Conservation (phyloP, 1,139 yeast genomes). For the Pichia sp. region DNA sequence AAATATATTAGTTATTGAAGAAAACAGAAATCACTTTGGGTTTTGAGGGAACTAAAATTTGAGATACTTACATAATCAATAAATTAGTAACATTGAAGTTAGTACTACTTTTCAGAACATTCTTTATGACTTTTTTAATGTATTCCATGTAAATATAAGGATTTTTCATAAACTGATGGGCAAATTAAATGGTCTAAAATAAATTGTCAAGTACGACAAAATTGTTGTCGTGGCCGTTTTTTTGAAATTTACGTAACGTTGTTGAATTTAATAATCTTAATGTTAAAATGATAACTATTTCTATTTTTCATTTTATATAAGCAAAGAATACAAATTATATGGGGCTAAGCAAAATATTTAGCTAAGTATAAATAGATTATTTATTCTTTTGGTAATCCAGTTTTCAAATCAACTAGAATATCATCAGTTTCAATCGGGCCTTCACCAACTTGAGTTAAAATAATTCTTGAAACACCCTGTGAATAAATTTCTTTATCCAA, state of each 20-base stretch:
- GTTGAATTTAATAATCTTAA: neutral
- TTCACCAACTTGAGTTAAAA: constrained; percentile 77
- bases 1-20: no score
- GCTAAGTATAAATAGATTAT: neutral
- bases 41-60: no score
- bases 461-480: constrained; percentile 72
- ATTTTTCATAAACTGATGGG: no score
- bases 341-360: neutral
- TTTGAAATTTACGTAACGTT: neutral
- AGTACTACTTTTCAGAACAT: no score
- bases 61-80: no score
- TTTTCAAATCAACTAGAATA: constrained; percentile 44
- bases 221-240: neutral
- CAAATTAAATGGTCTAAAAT: no score
- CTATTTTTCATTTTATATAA: neutral
- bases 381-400: constrained; percentile 37
- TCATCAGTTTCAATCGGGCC: constrained; percentile 66
- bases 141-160: no score
- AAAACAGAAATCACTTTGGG: no score
- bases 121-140: no score
- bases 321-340: neutral
- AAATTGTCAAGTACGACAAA: neutral
- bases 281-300: neutral
- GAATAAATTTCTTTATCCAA: constrained; percentile 46
- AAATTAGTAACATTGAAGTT: no score